phyloP scores from a whole-genome alignment of 2,329 filamentous ascomycete species.

The Pleoardoris graminearum region DNA sequence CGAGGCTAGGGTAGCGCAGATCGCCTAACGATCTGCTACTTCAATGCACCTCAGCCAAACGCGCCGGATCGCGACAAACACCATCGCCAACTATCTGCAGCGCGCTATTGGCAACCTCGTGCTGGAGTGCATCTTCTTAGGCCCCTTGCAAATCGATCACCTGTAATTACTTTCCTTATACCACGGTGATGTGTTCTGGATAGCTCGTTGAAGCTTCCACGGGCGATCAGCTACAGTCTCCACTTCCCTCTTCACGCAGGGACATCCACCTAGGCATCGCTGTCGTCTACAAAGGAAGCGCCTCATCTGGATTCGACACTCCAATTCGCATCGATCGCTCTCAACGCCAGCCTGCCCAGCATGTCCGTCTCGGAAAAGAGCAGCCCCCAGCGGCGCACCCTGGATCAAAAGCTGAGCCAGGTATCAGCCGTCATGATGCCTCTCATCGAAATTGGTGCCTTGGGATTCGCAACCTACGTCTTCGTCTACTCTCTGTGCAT shows the following conservation, averaged over 20 bases:
- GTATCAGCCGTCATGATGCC: slow-evolving; percentile 71
- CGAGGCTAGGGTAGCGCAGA: slow-evolving; percentile 1
- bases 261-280: not conserved
- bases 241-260: not conserved
- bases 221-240: slow-evolving; percentile 1
- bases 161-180: not conserved
- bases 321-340: not conserved
- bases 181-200: not conserved
- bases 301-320: not conserved
- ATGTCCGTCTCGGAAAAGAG: slow-evolving; percentile 28
- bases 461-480: slow-evolving; percentile 73
- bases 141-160: no score
- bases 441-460: slow-evolving; percentile 64
- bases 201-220: not conserved
- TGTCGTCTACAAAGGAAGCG: not conserved
- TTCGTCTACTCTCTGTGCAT: slow-evolving; percentile 65
- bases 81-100: not conserved
- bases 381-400: slow-evolving; percentile 24
- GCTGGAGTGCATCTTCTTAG: not conserved
- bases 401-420: slow-evolving; percentile 52
- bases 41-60: not conserved
- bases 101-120: not conserved
- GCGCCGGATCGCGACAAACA: not conserved
- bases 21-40: not conserved
- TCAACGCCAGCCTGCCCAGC: slow-evolving; percentile 1